Conservation (phyloP, 176 grass and related monocot genomes). For the Musa schizocarpa region DNA sequence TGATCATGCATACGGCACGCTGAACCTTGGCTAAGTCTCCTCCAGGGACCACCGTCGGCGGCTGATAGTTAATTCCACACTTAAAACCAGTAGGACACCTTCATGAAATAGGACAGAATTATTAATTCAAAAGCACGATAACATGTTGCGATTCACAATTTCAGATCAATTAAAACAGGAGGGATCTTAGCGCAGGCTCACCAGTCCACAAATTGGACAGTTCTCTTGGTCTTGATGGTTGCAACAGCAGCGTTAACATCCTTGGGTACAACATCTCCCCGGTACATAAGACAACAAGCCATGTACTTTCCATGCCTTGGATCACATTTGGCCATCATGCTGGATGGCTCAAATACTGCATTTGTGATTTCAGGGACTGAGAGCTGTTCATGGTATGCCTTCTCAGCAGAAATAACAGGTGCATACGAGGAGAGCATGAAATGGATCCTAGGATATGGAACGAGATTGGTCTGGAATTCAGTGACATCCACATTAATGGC, state of each 20-base stretch:
- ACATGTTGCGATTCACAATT: background rate
- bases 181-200: background rate
- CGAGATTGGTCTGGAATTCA: conserved; percentile 3
- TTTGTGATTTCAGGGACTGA: conserved; percentile 8
- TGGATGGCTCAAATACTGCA: conserved; percentile 3
- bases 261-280: conserved; percentile 8
- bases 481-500: conserved; percentile 8
- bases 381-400: conserved; percentile 6
- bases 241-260: conserved; percentile 9
- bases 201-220: conserved; percentile 7
- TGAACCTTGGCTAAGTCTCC: conserved; percentile 82
- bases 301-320: conserved; percentile 10
- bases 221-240: conserved; percentile 7
- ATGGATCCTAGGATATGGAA: conserved; percentile 8
- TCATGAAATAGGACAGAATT: conserved; percentile 6
- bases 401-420: conserved; percentile 6
- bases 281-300: conserved; percentile 11
- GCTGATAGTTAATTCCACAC: conserved; percentile 88
- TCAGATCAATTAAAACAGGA: background rate
- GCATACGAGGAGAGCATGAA: conserved; percentile 9
- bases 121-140: conserved; percentile 1
- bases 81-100: conserved; percentile 90
- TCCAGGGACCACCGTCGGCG: conserved; percentile 73
- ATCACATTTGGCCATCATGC: conserved; percentile 12
- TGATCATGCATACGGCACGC: conserved; percentile 86